phyloP scores from a whole-genome alignment of 2,329 filamentous ascomycete species.

The Aspergillus sp. region DNA sequence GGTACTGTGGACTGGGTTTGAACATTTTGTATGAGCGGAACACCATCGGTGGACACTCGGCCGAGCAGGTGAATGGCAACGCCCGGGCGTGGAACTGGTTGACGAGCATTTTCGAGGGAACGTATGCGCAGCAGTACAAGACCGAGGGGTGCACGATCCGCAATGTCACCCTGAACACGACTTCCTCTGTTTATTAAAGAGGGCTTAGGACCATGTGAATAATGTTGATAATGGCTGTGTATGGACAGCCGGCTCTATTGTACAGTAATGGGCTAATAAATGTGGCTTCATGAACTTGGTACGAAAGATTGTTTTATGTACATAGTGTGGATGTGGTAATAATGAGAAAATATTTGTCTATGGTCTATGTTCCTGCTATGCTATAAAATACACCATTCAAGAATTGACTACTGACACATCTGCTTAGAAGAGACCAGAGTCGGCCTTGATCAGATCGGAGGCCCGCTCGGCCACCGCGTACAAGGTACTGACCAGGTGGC shows the following conservation, averaged over 20 bases:
- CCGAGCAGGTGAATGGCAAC: constrained; percentile 18
- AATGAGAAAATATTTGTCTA: neutral
- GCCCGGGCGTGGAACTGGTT: constrained; percentile 19
- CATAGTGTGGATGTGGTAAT: neutral
- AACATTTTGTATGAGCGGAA: constrained; percentile 31
- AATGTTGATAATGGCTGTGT: neutral
- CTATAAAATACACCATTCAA: no score
- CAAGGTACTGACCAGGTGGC: constrained; percentile 33
- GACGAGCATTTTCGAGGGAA: neutral
- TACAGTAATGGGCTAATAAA: neutral
- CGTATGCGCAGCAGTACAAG: neutral
- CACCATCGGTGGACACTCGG: constrained; percentile 27
- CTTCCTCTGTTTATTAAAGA: neutral
- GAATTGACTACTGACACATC: neutral
- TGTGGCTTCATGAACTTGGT: no score
- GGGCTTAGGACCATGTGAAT: neutral
- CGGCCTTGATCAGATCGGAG: constrained; percentile 34
- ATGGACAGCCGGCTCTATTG: neutral
- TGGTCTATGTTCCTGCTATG: neutral
- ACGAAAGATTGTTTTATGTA: neutral
- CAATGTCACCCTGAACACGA: neutral
- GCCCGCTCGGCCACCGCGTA: constrained; percentile 37
- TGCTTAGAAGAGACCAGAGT: neutral
- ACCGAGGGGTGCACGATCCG: neutral
- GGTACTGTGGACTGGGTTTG: constrained; percentile 18